Conservation (phyloP, 768 basidiomycete genomes). For the Stropharia rugosoannulata region DNA sequence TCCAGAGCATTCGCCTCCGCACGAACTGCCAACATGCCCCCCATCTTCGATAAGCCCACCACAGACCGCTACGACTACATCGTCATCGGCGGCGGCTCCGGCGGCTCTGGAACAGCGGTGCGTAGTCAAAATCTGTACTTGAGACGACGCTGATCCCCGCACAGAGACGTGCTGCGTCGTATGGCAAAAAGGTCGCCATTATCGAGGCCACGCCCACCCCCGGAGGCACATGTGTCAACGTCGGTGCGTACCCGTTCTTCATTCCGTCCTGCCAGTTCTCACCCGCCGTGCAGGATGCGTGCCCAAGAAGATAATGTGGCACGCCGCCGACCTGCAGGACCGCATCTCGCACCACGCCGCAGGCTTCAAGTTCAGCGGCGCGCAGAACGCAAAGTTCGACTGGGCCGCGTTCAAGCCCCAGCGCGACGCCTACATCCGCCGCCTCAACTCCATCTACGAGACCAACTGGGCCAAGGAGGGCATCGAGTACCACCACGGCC, state of each 20-base stretch:
- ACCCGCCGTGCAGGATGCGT: conserved; percentile 69
- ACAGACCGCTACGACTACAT: conserved; percentile 78
- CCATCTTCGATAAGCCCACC: conserved; percentile 60
- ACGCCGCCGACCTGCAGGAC: conserved; percentile 88
- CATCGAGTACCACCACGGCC: conserved; percentile 85
- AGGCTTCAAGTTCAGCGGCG: conserved; percentile 71
- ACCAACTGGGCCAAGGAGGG: conserved; percentile 83
- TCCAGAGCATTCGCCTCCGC: conserved; percentile 38
- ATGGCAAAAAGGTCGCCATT: conserved; percentile 92
- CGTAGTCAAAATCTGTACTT: conserved; percentile 23
- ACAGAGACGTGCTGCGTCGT: conserved; percentile 86
- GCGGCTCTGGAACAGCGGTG: conserved; percentile 87
- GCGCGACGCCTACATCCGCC: conserved; percentile 92
- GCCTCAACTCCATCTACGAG: conserved; percentile 90
- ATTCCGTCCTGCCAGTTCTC: not conserved
- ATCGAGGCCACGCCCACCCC: conserved; percentile 74
- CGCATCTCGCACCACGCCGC: conserved; percentile 72
- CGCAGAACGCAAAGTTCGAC: conserved; percentile 65
- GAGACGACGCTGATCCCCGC: not conserved
- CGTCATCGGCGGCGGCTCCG: conserved; percentile 91
- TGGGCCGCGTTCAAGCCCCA: conserved; percentile 92
- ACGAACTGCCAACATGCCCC: conserved; percentile 60
- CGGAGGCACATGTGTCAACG: conserved; percentile 98
- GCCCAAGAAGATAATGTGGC: conserved; percentile 99
- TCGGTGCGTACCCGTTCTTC: conserved; percentile 56